Evolutionary conservation across 2,329 filamentous ascomycete species (phyloP), one percentile per base, ranked within the genome.

Genomic region (Neopestalotiopsis sp.): DNA sequence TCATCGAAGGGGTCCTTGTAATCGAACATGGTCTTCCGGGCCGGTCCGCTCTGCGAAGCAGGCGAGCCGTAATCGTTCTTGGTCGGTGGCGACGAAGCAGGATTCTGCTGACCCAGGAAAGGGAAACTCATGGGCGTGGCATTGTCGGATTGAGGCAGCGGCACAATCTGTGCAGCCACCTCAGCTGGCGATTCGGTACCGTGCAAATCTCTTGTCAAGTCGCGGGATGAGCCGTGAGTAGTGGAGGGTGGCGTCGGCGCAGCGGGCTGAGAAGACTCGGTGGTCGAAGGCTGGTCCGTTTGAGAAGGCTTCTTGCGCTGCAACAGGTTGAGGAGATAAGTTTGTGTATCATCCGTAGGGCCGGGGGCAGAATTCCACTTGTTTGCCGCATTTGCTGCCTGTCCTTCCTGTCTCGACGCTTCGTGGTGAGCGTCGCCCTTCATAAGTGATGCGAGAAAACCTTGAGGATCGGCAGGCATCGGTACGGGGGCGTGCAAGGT

Each of bases 291-390:
- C 71, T 82, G 81, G 61, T 90, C 88, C 62, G 82, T 84, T 78
- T 91, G 89, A 69, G 85, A 84, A 13, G 89, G 89, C 81, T 91
- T 94, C 66, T 92, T 90, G 63, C 92, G 91, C 76, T 94, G 96
- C 72, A 99, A 87, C 69, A 98, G 85, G 74, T 94, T 92, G 71
- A 98, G 89, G 62, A 99, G 85, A 77, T 96, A 93, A 72, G 95
- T 91, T 80, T 97, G 93, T 4, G 94, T 93, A 78, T 94, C 91
- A 61, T 89, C 86, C 28, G 87, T 82, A 66, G 89, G 87, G 58
- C 87, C 83, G n/a, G 65, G 65, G 42, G 83, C 83, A 32, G 83
- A 80, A 71, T 80, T 83, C 81, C 86, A 88, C 52, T 75, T 72
- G n/a, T 73, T 69, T 32, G 71, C 71, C 72, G 59, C 59, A 10